A percentile compares a stretch with the other conserved stretches of the same genome.
Evolutionary conservation across 2,329 filamentous ascomycete species (phyloP).

Genomic region (Apiospora arundinis): DNA sequence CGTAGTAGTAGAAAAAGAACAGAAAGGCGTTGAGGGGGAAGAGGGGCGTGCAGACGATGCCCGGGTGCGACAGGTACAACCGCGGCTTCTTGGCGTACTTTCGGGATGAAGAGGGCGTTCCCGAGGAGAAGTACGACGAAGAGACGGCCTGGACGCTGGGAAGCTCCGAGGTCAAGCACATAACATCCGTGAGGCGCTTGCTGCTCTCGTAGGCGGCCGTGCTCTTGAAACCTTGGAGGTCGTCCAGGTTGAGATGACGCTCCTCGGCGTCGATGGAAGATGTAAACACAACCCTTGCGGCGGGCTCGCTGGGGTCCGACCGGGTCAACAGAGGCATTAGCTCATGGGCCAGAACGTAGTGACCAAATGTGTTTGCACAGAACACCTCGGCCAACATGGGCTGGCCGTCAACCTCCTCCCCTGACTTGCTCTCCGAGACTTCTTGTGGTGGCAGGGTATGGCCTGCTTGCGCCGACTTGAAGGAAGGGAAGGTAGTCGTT

Average conservation of each 20-base stretch:
- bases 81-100: constrained; percentile 54
- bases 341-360: constrained; percentile 87
- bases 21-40: constrained; percentile 76
- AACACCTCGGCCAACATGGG: constrained; percentile 82
- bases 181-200: constrained; percentile 85
- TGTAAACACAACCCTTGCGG: constrained; percentile 83
- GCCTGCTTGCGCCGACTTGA: constrained; percentile 68
- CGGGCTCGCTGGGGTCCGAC: constrained; percentile 44
- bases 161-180: constrained; percentile 75
- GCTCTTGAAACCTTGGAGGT: constrained; percentile 76
- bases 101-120: constrained; percentile 22
- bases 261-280: constrained; percentile 75
- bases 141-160: constrained; percentile 67
- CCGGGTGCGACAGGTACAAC: constrained; percentile 84
- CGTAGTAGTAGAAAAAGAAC: constrained; percentile 69
- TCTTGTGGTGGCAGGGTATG: constrained; percentile 49
- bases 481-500: constrained; percentile 77
- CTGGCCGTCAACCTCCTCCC: constrained; percentile 43
- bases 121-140: constrained; percentile 58
- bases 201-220: constrained; percentile 79
- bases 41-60: constrained; percentile 83
- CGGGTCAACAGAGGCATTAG: constrained; percentile 75
- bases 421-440: constrained; percentile 32
- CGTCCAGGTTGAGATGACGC: constrained; percentile 64
- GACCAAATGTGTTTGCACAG: constrained; percentile 91